Evolutionary conservation across 345 rosid genomes (phyloP).

Genomic region (Pugionium cornutum): DNA sequence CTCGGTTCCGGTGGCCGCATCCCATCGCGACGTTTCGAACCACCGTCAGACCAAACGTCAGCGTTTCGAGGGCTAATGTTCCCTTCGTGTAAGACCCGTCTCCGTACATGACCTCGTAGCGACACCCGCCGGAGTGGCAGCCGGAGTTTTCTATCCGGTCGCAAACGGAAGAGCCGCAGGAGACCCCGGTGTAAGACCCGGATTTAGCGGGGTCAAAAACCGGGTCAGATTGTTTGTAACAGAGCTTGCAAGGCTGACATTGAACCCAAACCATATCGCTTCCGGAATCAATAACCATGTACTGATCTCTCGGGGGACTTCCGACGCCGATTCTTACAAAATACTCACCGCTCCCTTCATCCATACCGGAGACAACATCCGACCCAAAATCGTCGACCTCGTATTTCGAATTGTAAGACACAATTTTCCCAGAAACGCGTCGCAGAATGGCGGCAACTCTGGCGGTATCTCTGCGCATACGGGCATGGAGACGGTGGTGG

Average conservation of each 20-base stretch:
- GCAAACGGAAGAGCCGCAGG: constrained; percentile 78
- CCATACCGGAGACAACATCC: constrained; percentile 92
- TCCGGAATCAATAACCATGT: constrained; percentile 91
- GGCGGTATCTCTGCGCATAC: constrained; percentile 60
- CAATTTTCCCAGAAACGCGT: constrained; percentile 42
- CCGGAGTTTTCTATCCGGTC: constrained; percentile 71
- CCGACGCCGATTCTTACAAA: constrained; percentile 92
- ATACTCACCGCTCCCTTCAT: constrained; percentile 95
- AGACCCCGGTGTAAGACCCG: constrained; percentile 67
- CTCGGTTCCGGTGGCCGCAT: constrained; percentile 85
- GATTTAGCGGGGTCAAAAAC: constrained; percentile 84
- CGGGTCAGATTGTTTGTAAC: constrained; percentile 91
- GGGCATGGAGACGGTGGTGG: constrained; percentile 58
- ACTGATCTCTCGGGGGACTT: constrained; percentile 79
- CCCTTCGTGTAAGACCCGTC: constrained; percentile 97
- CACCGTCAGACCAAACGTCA: constrained; percentile 62
- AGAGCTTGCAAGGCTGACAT: constrained; percentile 86
- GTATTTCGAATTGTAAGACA: background rate
- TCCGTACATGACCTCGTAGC: constrained; percentile 89
- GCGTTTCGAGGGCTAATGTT: constrained; percentile 80
- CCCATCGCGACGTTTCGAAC: constrained; percentile 82
- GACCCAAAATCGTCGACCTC: constrained; percentile 66
- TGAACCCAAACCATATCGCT: constrained; percentile 99
- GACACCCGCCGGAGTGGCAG: constrained; percentile 74
- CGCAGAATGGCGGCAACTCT: constrained; percentile 61